Evolutionary conservation across 495 filamentous ascomycete genomes (phyloP).

Genomic region (Penicillium angulare): DNA sequence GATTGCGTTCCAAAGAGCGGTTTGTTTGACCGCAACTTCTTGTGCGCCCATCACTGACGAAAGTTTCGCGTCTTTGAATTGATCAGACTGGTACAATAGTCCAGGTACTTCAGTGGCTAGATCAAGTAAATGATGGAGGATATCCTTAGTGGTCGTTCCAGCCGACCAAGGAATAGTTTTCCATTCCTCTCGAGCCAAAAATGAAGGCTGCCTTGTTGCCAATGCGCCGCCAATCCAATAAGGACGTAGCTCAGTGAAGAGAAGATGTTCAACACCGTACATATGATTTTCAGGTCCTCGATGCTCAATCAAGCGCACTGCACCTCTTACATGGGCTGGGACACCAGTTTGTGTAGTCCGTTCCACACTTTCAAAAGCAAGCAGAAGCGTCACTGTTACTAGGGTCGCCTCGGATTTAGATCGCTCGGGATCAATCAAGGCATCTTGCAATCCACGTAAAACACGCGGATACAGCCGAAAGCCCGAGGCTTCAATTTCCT

Average conservation of each 20-base stretch:
- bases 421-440: constrained; percentile 38
- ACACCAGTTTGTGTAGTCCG: constrained; percentile 37
- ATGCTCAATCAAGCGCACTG: constrained; percentile 43
- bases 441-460: constrained; percentile 38
- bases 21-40: constrained; percentile 38
- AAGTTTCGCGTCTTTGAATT: constrained; percentile 22
- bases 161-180: constrained; percentile 45
- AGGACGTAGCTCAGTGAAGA: constrained; percentile 44
- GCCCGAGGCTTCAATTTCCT: constrained; percentile 37
- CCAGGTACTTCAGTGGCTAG: constrained; percentile 40
- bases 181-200: constrained; percentile 42
- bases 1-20: constrained; percentile 37
- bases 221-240: constrained; percentile 44
- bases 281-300: constrained; percentile 46
- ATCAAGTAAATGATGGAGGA: constrained; percentile 42
- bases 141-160: constrained; percentile 40
- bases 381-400: constrained; percentile 42
- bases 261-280: constrained; percentile 43
- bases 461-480: constrained; percentile 41
- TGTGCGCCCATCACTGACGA: constrained; percentile 27
- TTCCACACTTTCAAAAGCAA: constrained; percentile 49
- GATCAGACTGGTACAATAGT: constrained; percentile 32
- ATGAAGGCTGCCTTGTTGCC: constrained; percentile 31
- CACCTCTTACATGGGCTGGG: constrained; percentile 40
- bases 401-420: constrained; percentile 45